These are phyloP conservation scores for Spergularia azorica DNA, from an alignment of 179 eudicot species.

Conservation along the genomic window DNA sequence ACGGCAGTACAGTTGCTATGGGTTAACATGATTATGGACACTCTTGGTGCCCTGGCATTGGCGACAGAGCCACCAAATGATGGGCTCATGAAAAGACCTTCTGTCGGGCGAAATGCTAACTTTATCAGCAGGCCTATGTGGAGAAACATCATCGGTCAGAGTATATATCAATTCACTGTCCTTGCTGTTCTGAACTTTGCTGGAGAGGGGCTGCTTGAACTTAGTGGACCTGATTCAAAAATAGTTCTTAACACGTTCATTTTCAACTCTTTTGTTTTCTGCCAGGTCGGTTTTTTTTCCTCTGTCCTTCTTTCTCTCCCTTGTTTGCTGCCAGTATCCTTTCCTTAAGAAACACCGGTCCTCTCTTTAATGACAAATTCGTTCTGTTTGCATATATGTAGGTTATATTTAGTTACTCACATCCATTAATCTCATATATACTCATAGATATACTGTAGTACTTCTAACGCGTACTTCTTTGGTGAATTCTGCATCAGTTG, in stretches of 20 bases:
- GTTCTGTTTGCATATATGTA: no score
- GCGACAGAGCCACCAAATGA: conserved; percentile 94
- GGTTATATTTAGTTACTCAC: no score
- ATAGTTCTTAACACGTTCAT: conserved; percentile 72
- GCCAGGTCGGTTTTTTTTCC: conserved; percentile 59
- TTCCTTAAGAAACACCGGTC: background rate
- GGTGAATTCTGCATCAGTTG: conserved; percentile 42
- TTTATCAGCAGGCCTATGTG: conserved; percentile 86
- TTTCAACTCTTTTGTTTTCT: conserved; percentile 88
- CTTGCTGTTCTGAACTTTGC: conserved; percentile 64
- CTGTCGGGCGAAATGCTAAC: conserved; percentile 58
- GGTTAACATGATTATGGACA: conserved; percentile 99
- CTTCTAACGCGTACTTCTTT: background rate
- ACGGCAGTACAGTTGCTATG: conserved; percentile 91
- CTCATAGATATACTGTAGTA: no score
- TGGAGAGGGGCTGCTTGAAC: conserved; percentile 58
- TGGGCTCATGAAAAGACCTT: conserved; percentile 73
- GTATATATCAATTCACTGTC: conserved; percentile 69
- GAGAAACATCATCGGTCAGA: conserved; percentile 90
- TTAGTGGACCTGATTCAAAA: conserved; percentile 61
- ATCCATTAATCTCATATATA: no score
- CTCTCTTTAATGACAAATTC: background rate
- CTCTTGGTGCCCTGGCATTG: conserved; percentile 88
- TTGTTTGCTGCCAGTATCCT: background rate
- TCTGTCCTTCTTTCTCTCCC: background rate